Conservation (phyloP, 2,329 filamentous ascomycete species). For the Fusarium buxicola region DNA sequence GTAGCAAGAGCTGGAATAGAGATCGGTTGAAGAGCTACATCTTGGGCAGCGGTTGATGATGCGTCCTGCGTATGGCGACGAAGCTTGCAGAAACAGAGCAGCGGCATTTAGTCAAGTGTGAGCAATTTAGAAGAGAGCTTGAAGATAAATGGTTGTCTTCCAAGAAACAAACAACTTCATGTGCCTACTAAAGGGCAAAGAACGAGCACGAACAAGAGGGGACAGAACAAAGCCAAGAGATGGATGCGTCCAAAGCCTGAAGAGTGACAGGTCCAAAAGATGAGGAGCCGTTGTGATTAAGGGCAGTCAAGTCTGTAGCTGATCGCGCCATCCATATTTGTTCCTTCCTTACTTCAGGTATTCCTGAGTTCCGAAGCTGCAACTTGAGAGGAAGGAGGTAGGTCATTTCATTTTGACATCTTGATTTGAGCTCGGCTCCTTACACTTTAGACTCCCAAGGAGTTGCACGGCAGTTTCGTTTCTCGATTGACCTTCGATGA, state of each 20-base stretch:
- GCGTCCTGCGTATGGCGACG: slow-evolving; percentile 9
- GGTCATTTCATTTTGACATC: no score
- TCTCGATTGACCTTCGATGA: no score
- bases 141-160: slow-evolving; percentile 16
- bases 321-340: slow-evolving; percentile 2
- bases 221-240: slow-evolving; percentile 5
- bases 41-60: neutral
- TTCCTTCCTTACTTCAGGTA: neutral
- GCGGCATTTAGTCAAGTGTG: slow-evolving; percentile 24
- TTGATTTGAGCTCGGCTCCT: no score
- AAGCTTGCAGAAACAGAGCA: slow-evolving; percentile 43
- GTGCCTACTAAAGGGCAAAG: slow-evolving; percentile 9
- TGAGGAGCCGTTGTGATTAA: neutral
- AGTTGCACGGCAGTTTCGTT: no score
- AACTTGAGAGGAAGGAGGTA: no score
- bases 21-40: slow-evolving; percentile 12
- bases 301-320: neutral
- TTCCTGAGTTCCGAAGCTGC: neutral
- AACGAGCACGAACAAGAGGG: slow-evolving; percentile 15
- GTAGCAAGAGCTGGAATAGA: neutral
- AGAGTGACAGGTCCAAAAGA: slow-evolving; percentile 1
- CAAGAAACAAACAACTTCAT: slow-evolving; percentile 27
- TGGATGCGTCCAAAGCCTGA: slow-evolving; percentile 8
- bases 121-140: neutral
- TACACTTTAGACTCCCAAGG: no score